A percentile compares a stretch with the other conserved stretches of the same genome.
Evolutionary conservation across 257 asterid species (phyloP).

Genomic region (Echites panduratus): DNA sequence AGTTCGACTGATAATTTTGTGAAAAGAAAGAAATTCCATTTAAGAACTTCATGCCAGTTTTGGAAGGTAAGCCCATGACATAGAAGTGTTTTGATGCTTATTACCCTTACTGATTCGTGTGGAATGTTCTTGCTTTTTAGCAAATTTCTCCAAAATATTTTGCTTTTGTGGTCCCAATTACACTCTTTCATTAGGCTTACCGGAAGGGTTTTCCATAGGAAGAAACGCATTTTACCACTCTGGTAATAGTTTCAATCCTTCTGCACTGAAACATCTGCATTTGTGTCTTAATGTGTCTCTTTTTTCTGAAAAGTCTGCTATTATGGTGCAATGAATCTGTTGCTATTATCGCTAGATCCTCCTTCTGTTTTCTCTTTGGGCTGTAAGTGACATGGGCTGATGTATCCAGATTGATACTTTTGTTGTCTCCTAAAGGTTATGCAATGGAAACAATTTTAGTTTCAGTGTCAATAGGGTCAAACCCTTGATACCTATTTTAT

Average conservation of each 20-base stretch:
- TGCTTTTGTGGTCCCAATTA: not conserved
- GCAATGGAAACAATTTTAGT: too few relatives aligned
- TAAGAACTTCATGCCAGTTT: not conserved
- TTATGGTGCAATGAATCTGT: not conserved
- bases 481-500: not conserved
- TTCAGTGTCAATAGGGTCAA: not conserved
- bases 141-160: not conserved
- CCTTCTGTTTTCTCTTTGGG: not conserved
- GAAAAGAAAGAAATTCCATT: conserved; percentile 7
- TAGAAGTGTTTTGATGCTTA: not conserved
- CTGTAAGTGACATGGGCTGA: not conserved
- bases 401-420: not conserved
- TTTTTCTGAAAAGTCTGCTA: not conserved
- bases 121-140: not conserved
- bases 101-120: not conserved
- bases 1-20: conserved; percentile 67
- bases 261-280: not conserved
- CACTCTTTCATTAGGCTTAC: not conserved
- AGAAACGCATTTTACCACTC: too few relatives aligned
- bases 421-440: too few relatives aligned
- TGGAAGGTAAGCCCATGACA: not conserved
- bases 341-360: not conserved
- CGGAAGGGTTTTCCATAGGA: not conserved
- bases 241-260: not conserved
- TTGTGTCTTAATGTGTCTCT: not conserved